Evolutionary conservation across 129 eudicot species (phyloP).

Genomic region (Oenanthe sinensis): DNA sequence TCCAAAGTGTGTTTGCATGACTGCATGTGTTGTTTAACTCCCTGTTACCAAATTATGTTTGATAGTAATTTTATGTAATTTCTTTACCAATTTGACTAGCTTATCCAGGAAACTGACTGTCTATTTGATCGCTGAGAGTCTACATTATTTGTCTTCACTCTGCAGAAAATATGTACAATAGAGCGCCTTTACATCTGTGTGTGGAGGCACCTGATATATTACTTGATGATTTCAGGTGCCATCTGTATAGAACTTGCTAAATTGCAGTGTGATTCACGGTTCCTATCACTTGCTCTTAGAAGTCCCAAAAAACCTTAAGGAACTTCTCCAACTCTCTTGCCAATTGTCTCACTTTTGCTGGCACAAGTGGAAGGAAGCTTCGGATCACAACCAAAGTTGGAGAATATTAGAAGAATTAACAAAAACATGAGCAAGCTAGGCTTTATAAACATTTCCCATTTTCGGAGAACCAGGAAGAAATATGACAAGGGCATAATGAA

Average conservation of each 20-base stretch:
- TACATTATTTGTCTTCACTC: background rate
- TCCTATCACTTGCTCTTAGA: slow-evolving; percentile 50
- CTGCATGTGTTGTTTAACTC: background rate
- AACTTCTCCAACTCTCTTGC: slow-evolving; percentile 38
- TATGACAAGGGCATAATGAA: no score
- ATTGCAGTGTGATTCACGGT: slow-evolving; percentile 49
- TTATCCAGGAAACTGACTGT: background rate
- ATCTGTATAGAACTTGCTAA: slow-evolving; percentile 88
- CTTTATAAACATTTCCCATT: no score
- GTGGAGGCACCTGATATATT: background rate
- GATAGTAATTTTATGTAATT: background rate
- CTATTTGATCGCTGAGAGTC: background rate
- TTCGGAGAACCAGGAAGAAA: no score
- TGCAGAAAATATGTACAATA: background rate
- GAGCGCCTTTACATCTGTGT: background rate
- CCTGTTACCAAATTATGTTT: background rate
- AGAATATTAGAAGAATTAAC: no score
- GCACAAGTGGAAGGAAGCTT: slow-evolving; percentile 95
- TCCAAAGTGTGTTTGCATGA: no score
- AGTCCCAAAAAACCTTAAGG: slow-evolving; percentile 75
- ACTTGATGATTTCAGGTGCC: slow-evolving; percentile 12
- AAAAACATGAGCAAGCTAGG: no score
- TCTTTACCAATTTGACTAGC: background rate
- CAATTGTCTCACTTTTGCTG: slow-evolving; percentile 53
- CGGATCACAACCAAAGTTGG: slow-evolving; percentile 76